Conservation (phyloP, 306 rosid species). For the Trifolium pratense region DNA sequence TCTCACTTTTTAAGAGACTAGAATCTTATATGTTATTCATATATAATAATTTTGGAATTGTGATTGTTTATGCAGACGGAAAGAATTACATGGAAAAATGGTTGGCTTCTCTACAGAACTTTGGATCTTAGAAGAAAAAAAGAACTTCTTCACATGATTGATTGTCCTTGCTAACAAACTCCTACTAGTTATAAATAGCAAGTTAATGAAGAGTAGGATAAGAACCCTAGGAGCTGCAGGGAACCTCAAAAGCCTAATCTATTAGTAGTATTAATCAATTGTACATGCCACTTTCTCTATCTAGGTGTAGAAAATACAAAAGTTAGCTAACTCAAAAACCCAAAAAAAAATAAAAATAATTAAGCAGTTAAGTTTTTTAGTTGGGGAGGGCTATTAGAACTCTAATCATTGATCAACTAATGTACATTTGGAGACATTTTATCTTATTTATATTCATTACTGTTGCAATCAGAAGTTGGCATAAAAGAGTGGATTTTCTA, state of each 20-base stretch:
- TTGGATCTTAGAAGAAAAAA: conserved; percentile 42
- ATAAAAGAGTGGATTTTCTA: neutral
- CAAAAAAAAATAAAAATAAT: neutral
- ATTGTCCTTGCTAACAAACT: conserved; percentile 11
- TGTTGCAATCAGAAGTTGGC: neutral
- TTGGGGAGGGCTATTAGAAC: neutral
- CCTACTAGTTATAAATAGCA: neutral
- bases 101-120: conserved; percentile 61
- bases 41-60: neutral
- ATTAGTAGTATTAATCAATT: neutral
- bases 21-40: neutral
- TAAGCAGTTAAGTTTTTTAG: neutral
- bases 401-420: neutral
- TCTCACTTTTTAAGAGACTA: neutral
- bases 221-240: neutral
- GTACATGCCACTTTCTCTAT: neutral
- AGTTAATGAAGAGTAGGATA: neutral
- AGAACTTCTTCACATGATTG: neutral
- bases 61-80: conserved; percentile 54
- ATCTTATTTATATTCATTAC: conserved; percentile 1
- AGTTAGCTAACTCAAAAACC: neutral
- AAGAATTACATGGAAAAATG: conserved; percentile 64
- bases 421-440: neutral
- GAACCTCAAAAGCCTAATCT: neutral
- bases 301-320: neutral